A percentile compares a stretch with the other conserved stretches of the same genome.
These are phyloP conservation scores for Neonectria hederae DNA, from an alignment of 2,329 filamentous ascomycete genomes.

Conservation along the genomic window DNA sequence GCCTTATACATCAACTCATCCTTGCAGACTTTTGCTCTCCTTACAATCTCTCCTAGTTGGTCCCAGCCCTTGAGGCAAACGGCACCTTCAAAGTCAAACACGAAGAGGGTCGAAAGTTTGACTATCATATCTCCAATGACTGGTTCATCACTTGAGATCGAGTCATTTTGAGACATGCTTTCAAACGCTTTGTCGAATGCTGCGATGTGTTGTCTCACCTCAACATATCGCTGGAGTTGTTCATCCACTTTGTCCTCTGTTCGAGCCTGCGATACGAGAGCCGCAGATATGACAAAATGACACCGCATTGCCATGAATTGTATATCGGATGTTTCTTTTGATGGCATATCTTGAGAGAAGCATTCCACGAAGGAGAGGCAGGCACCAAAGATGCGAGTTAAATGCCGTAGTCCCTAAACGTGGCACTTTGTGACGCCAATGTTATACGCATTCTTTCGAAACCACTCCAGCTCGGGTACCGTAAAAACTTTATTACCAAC, in stretches of 20 bases:
- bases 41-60: conserved; percentile 68
- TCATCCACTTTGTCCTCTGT: conserved; percentile 58
- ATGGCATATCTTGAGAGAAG: conserved; percentile 59
- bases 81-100: conserved; percentile 83
- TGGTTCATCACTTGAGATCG: conserved; percentile 53
- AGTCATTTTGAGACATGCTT: conserved; percentile 50
- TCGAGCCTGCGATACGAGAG: conserved; percentile 62
- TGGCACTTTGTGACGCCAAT: conserved; percentile 70
- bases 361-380: conserved; percentile 63
- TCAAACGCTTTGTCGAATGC: conserved; percentile 70
- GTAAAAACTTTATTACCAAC: conserved; percentile 64
- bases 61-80: conserved; percentile 74
- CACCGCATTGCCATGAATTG: conserved; percentile 72
- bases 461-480: conserved; percentile 79
- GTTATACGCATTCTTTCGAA: conserved; percentile 85
- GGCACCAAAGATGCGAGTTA: conserved; percentile 65
- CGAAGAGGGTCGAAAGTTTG: conserved; percentile 73
- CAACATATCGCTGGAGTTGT: conserved; percentile 69
- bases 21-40: conserved; percentile 56
- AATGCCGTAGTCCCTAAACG: conserved; percentile 60
- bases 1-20: conserved; percentile 63
- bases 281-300: conserved; percentile 70
- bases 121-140: conserved; percentile 62
- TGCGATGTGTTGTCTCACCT: conserved; percentile 67
- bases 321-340: conserved; percentile 57